Evolutionary conservation across 768 basidiomycete species (phyloP).

Genomic region (Pleurotus tuber-regium): DNA sequence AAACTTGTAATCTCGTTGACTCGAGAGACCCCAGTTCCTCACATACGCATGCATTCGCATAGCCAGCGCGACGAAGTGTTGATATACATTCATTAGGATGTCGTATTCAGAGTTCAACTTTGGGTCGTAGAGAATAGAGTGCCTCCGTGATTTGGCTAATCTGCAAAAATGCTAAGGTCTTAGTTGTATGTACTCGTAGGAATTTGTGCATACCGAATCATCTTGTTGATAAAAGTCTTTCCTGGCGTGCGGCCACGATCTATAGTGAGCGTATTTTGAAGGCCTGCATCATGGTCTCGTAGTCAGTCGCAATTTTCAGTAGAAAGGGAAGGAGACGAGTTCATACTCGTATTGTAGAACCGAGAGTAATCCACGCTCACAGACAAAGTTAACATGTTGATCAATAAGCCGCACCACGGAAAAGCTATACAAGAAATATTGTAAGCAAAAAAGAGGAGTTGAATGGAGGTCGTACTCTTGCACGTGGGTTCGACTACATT

Average conservation of each 20-base stretch:
- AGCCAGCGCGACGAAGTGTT: constrained; percentile 76
- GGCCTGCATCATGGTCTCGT: constrained; percentile 29
- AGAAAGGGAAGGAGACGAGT: neutral
- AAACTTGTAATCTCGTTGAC: constrained; percentile 45
- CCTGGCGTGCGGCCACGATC: constrained; percentile 66
- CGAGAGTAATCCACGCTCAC: constrained; percentile 78
- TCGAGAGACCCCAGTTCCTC: constrained; percentile 49
- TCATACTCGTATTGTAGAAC: constrained; percentile 58
- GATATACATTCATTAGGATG: constrained; percentile 82
- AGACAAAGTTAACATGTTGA: constrained; percentile 75
- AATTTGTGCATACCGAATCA: constrained; percentile 76
- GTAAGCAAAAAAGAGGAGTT: no score
- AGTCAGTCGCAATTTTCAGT: neutral
- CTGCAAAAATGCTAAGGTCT: constrained; percentile 30
- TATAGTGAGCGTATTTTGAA: constrained; percentile 69
- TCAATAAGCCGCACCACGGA: constrained; percentile 89
- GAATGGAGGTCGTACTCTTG: constrained; percentile 27
- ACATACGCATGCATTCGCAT: constrained; percentile 89
- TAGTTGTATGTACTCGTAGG: neutral
- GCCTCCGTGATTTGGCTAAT: constrained; percentile 68
- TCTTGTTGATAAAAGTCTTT: constrained; percentile 61
- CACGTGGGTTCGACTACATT: constrained; percentile 50
- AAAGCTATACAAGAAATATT: no score
- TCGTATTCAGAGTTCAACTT: constrained; percentile 57
- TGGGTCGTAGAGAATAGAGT: constrained; percentile 79